phyloP scores from a whole-genome alignment of 1,139 yeast species.

The Blastobotrys capitulatus region DNA sequence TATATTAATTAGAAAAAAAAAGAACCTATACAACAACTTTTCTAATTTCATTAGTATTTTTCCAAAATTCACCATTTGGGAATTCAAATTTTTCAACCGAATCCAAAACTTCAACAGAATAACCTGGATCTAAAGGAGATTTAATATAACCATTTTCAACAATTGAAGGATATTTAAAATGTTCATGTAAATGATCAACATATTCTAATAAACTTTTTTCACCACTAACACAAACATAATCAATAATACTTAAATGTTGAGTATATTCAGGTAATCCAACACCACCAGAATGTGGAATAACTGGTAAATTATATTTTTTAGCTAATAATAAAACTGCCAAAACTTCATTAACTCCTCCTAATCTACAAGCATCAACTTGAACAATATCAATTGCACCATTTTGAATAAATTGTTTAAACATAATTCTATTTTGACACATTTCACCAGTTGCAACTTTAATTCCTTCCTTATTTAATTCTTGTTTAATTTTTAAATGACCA shows the following conservation, averaged over 20 bases:
- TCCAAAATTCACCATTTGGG: conserved; percentile 38
- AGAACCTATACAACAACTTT: no score
- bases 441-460: conserved; percentile 41
- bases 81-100: conserved; percentile 32
- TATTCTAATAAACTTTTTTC: conserved; percentile 32
- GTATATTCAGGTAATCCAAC: conserved; percentile 41
- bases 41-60: conserved; percentile 2
- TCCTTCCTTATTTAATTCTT: conserved; percentile 35
- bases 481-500: conserved; percentile 36
- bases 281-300: conserved; percentile 41
- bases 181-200: conserved; percentile 34
- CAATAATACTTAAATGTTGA: conserved; percentile 38
- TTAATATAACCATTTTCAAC: conserved; percentile 35
- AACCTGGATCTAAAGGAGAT: conserved; percentile 37
- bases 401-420: conserved; percentile 37
- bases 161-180: conserved; percentile 33
- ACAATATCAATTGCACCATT: conserved; percentile 37
- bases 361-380: conserved; percentile 38
- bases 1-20: background rate
- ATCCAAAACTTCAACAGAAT: conserved; percentile 35
- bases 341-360: conserved; percentile 40
- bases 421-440: conserved; percentile 39
- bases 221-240: conserved; percentile 36
- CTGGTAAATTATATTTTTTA: conserved; percentile 36
- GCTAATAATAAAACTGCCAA: conserved; percentile 38